Conservation (phyloP, 371 early-diverging fungal genomes). For the Paramicrosporidium saccamoebae region DNA sequence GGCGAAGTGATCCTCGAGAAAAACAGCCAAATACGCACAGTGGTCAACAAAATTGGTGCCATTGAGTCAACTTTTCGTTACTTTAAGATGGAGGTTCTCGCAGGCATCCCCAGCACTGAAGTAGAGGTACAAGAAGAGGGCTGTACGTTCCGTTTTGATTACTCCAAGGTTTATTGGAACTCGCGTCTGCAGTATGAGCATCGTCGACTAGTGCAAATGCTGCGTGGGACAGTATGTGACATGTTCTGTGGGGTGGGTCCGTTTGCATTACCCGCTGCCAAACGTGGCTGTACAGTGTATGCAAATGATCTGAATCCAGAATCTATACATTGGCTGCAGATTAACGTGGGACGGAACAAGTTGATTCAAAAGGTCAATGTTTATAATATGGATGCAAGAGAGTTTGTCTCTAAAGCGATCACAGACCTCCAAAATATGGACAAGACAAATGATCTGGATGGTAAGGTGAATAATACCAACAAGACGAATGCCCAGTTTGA, state of each 20-base stretch:
- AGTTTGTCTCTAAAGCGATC: slow-evolving; percentile 42
- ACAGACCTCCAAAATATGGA: slow-evolving; percentile 8
- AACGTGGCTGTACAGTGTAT: slow-evolving; percentile 45
- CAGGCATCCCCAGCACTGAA: slow-evolving; percentile 47
- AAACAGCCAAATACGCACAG: slow-evolving; percentile 48
- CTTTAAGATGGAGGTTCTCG: slow-evolving; percentile 85
- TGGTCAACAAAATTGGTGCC: slow-evolving; percentile 74
- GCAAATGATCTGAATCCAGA: slow-evolving; percentile 93
- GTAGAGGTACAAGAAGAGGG: slow-evolving; percentile 65
- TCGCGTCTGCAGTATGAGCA: slow-evolving; percentile 87
- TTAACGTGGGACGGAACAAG: slow-evolving; percentile 55
- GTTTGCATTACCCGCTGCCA: slow-evolving; percentile 82
- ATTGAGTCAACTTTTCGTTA: slow-evolving; percentile 83
- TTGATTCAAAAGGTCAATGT: slow-evolving; percentile 18
- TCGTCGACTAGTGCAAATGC: slow-evolving; percentile 40
- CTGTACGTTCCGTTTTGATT: slow-evolving; percentile 72
- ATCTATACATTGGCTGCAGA: slow-evolving; percentile 36
- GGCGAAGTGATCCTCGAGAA: slow-evolving; percentile 85
- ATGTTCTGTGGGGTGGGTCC: slow-evolving; percentile 96
- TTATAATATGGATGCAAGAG: slow-evolving; percentile 67
- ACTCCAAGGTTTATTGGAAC: slow-evolving; percentile 96
- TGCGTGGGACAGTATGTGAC: slow-evolving; percentile 62
- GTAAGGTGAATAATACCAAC: slow-evolving; percentile 1
- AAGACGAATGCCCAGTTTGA: slow-evolving; percentile 16
- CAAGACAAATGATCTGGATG: no score